phyloP scores from a whole-genome alignment of 257 asterid species.

The Sherardia arvensis region DNA sequence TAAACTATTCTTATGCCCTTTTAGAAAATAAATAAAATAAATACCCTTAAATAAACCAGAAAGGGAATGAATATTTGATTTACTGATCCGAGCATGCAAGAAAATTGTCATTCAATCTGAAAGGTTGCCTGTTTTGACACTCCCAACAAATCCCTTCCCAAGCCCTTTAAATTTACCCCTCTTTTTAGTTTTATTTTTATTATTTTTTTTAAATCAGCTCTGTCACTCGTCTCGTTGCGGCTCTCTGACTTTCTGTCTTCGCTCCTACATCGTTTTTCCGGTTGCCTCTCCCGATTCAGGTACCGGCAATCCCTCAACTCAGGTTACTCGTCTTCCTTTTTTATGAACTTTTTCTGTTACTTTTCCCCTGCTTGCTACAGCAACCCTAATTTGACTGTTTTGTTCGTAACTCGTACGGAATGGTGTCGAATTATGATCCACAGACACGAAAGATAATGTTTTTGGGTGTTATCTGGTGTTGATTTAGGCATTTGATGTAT shows the following conservation, averaged over 20 bases:
- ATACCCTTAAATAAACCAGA: not conserved
- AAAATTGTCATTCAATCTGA: not conserved
- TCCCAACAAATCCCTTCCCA: not conserved
- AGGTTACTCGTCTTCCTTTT: not conserved
- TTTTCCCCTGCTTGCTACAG: not conserved
- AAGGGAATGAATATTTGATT: not conserved
- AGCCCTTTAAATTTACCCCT: not conserved
- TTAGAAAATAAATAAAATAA: not conserved
- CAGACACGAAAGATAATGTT: not conserved
- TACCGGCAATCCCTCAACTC: not conserved
- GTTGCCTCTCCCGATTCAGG: not conserved
- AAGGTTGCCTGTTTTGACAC: not conserved
- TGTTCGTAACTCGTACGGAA: not conserved
- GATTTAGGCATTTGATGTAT: not conserved
- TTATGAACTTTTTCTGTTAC: no score
- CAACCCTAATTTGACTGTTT: slow-evolving; percentile 1
- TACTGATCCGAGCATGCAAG: not conserved
- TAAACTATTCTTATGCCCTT: not conserved
- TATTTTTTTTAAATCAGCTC: not conserved
- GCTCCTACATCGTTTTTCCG: not conserved
- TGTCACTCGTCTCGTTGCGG: not conserved
- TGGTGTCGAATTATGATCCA: not conserved
- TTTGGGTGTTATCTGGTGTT: not conserved
- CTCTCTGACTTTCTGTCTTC: not conserved
- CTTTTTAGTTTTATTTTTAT: not conserved